phyloP scores from a whole-genome alignment of 495 filamentous ascomycete species.

The Articulospora tetracladia region DNA sequence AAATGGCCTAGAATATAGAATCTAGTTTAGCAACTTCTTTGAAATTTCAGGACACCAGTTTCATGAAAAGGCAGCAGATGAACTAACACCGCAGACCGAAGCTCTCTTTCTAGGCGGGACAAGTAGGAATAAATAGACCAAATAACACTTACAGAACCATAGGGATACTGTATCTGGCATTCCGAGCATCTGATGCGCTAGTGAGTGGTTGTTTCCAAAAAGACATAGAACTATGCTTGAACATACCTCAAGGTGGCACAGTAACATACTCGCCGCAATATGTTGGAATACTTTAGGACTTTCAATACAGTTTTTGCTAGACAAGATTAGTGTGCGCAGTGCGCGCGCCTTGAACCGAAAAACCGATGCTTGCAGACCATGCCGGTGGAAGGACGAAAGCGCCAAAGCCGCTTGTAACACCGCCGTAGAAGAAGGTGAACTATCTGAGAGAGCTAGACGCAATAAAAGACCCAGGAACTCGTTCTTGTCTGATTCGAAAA shows the following conservation, averaged over 20 bases:
- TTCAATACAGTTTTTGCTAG: slow-evolving; percentile 14
- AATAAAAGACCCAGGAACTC: slow-evolving; percentile 18
- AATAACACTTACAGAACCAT: slow-evolving; percentile 18
- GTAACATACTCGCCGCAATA: slow-evolving; percentile 17
- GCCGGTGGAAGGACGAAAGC: slow-evolving; percentile 18
- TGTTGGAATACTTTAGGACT: slow-evolving; percentile 15
- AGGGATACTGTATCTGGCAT: slow-evolving; percentile 6
- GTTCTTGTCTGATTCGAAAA: slow-evolving; percentile 17
- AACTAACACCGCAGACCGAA: background rate
- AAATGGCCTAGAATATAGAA: slow-evolving; percentile 21
- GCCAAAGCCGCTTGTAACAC: slow-evolving; percentile 18
- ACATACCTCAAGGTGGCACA: slow-evolving; percentile 24
- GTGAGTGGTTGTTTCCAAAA: background rate
- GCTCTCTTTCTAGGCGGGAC: background rate
- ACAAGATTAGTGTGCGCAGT: slow-evolving; percentile 15
- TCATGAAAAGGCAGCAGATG: background rate
- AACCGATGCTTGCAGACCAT: slow-evolving; percentile 16
- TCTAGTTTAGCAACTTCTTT: slow-evolving; percentile 13
- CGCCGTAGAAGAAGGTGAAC: slow-evolving; percentile 19
- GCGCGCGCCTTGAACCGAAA: slow-evolving; percentile 19
- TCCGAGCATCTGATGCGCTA: slow-evolving; percentile 10
- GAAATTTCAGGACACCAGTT: too few relatives aligned
- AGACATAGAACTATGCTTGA: background rate
- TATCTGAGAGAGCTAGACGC: slow-evolving; percentile 21
- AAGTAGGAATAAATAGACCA: slow-evolving; percentile 11